phyloP scores from a whole-genome alignment of 305 asterid genomes.

The Petunia hybrid region DNA sequence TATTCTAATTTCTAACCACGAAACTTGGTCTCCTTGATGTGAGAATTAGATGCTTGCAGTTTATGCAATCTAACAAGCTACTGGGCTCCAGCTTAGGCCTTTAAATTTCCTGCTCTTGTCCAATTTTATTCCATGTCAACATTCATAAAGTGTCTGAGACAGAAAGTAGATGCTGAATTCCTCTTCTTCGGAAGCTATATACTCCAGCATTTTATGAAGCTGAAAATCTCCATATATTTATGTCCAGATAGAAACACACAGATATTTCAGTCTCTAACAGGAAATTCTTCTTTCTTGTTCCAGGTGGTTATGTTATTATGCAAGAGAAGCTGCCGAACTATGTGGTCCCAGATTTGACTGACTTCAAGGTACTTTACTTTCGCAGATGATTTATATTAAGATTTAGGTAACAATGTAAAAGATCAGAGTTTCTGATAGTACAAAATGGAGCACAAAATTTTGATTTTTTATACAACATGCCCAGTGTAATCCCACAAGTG shows the following conservation, averaged over 20 bases:
- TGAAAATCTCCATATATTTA: not conserved
- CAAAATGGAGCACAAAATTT: too few relatives aligned
- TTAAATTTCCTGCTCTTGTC: not conserved
- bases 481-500: too few relatives aligned
- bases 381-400: not conserved
- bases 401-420: too few relatives aligned
- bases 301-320: slow-evolving; percentile 85
- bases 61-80: too few relatives aligned
- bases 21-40: not conserved
- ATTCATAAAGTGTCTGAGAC: not conserved
- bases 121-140: not conserved
- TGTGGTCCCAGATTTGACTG: slow-evolving; percentile 79
- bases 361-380: slow-evolving; percentile 68
- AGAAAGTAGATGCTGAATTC: not conserved
- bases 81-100: not conserved
- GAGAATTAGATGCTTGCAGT: not conserved
- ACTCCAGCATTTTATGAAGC: not conserved
- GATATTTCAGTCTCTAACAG: not conserved
- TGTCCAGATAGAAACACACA: not conserved
- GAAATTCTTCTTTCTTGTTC: slow-evolving; percentile 29
- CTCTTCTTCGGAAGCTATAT: not conserved
- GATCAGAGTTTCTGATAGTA: too few relatives aligned
- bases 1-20: not conserved
- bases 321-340: slow-evolving; percentile 86
- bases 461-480: too few relatives aligned